Evolutionary conservation across 2,329 filamentous ascomycete species (phyloP), one percentile per base, ranked within the genome.

Genomic region (Dryadomyces sulphureus): DNA sequence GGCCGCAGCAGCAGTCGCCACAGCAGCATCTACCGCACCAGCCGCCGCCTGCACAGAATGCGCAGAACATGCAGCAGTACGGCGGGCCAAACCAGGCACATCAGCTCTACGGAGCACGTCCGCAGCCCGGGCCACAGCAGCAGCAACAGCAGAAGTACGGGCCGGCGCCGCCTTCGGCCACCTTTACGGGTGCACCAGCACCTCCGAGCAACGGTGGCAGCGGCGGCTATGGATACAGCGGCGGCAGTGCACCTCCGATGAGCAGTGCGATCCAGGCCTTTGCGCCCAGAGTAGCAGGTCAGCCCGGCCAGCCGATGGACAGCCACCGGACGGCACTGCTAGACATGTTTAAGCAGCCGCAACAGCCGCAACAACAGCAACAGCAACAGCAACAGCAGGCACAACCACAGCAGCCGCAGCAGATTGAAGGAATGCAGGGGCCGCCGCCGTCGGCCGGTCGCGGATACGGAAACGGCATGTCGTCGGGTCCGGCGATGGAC

Each of bases 301-400:
- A 8, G 8, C 14, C 38, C 1, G 22, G 32, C 5, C 48, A 27
- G 41, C 48, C 46, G 22, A 49, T 30, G 22, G 49, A 48, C 21
- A 46, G 48, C 44, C 53, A 54, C 30, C 45, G 48, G 20, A 51
- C 24, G 20, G 48, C 52, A 11, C 43, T 55, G 2, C 38, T 55
- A 2, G 50, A 45, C 38, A 54, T 54, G 62, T 75, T 78, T 58
- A 75, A 72, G 49, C 67, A 67, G 50, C 48, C 52, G 3, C 53
- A 57, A 16, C 53, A 58, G 5, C 52, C 54, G 2, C 43, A 24
- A 24, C 36, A 39, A 20, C 40, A 36, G 4, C 19, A n/a, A 16
- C 22, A 21, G 20, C 30, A 16, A 44, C 6, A 19, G 35, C 21
- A 42, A 49, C 32, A 44, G 32, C n/a, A 20, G 25, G n/a, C 3